Conservation (phyloP, 805 yeast genomes). For the Metschnikowia peoriensis region DNA sequence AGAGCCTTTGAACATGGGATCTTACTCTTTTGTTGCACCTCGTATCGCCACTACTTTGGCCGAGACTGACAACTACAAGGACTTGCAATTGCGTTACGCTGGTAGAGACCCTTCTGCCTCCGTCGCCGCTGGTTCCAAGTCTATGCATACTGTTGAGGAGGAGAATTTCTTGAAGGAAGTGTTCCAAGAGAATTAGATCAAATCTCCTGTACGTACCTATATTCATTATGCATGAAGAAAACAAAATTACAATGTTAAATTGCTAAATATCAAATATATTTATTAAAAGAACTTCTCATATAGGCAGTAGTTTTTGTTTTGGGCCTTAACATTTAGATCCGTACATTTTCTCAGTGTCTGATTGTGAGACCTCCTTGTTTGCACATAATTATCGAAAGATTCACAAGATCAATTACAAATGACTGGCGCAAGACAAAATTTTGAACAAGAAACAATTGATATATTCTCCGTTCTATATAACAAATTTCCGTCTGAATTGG, state of each 20-base stretch:
- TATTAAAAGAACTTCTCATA: neutral
- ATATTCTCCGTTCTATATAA: too few relatives aligned
- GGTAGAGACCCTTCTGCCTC: slow-evolving; percentile 99
- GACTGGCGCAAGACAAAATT: too few relatives aligned
- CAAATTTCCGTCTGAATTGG: too few relatives aligned
- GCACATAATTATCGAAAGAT: too few relatives aligned
- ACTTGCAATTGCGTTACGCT: slow-evolving; percentile 68
- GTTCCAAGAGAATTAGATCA: slow-evolving; percentile 17
- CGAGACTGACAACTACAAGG: slow-evolving; percentile 70
- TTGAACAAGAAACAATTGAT: too few relatives aligned
- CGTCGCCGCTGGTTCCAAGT: slow-evolving; percentile 96
- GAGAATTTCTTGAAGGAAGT: slow-evolving; percentile 77
- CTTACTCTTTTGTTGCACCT: slow-evolving; percentile 77
- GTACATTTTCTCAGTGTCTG: too few relatives aligned
- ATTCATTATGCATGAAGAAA: neutral
- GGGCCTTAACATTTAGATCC: too few relatives aligned
- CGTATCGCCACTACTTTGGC: slow-evolving; percentile 74
- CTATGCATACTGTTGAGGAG: slow-evolving; percentile 86
- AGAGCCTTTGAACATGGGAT: slow-evolving; percentile 98
- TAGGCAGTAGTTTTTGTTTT: too few relatives aligned
- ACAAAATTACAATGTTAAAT: neutral
- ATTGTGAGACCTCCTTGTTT: too few relatives aligned
- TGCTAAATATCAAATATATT: slow-evolving; percentile 3
- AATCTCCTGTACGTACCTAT: neutral
- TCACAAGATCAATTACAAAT: too few relatives aligned